These are phyloP conservation scores for Dendrobium chrysotoxum DNA, from an alignment of 106 monocot species.

Conservation along the genomic window DNA sequence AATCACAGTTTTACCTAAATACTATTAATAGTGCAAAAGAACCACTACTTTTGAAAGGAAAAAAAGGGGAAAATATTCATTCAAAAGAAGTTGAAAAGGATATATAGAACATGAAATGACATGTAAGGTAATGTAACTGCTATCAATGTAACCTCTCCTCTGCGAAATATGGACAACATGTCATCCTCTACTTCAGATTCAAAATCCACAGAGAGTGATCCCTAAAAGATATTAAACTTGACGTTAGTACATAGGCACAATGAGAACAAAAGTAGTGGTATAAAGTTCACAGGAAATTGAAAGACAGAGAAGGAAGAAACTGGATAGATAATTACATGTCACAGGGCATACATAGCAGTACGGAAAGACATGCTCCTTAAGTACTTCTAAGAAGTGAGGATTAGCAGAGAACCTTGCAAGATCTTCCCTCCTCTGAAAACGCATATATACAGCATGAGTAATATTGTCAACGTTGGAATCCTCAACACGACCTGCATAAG, in stretches of 20 bases:
- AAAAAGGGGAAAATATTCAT: neutral
- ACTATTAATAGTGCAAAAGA: neutral
- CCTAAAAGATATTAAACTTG: conserved; percentile 29
- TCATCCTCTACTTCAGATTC: conserved; percentile 97
- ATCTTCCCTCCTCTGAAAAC: conserved; percentile 83
- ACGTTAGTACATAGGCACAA: conserved; percentile 9
- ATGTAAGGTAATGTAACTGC: neutral
- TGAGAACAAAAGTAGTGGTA: neutral
- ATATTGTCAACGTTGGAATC: conserved; percentile 55
- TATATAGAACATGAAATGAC: neutral
- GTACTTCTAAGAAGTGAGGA: conserved; percentile 45
- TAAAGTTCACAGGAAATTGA: neutral
- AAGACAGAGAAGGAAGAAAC: conserved; percentile 10
- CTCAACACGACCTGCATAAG: conserved; percentile 58
- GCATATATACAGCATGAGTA: conserved; percentile 89
- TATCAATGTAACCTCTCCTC: conserved; percentile 69
- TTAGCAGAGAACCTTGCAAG: conserved; percentile 61
- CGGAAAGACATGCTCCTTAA: conserved; percentile 77
- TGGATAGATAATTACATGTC: conserved; percentile 69
- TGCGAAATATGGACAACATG: conserved; percentile 82
- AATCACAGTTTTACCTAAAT: neutral
- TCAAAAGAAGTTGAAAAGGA: neutral
- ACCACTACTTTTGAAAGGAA: neutral
- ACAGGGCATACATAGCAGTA: conserved; percentile 84
- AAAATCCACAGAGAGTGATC: conserved; percentile 64